Evolutionary conservation across 805 yeast species (phyloP).

Genomic region (Candida stauntonica): DNA sequence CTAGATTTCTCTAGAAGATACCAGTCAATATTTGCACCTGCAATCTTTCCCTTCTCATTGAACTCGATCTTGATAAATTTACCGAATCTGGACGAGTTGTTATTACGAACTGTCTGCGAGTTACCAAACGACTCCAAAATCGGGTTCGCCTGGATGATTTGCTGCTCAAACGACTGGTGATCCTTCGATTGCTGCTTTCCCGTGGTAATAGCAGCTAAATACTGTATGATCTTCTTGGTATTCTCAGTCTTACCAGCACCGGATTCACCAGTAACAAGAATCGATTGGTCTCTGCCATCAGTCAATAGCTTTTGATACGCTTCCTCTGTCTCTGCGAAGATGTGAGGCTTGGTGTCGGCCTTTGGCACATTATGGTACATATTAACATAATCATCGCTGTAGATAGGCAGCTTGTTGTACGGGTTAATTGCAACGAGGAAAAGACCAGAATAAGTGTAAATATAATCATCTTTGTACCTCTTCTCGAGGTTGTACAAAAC

Average conservation of each 20-base stretch:
- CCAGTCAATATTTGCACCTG: conserved; percentile 94
- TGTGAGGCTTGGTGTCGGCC: conserved; percentile 70
- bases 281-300: conserved; percentile 76
- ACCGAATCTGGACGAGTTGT: conserved; percentile 95
- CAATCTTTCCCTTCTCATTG: conserved; percentile 53
- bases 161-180: conserved; percentile 59
- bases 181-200: conserved; percentile 19
- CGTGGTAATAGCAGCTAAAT: conserved; percentile 72
- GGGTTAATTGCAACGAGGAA: conserved; percentile 96
- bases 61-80: conserved; percentile 89
- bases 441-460: conserved; percentile 92
- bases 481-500: conserved; percentile 80
- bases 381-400: conserved; percentile 53
- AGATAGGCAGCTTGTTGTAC: conserved; percentile 69
- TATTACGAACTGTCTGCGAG: conserved; percentile 90
- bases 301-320: conserved; percentile 74
- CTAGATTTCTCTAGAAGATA: conserved; percentile 91
- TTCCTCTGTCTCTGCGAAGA: conserved; percentile 82
- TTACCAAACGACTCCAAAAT: conserved; percentile 95
- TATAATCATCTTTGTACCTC: conserved; percentile 72
- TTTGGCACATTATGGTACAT: conserved; percentile 47
- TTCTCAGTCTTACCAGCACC: conserved; percentile 99
- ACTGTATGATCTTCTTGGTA: conserved; percentile 91
- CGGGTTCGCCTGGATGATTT: conserved; percentile 91
- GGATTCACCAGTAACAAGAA: conserved; percentile 96